Conservation (phyloP, 345 rosid genomes). For the Moringa oleifera region DNA sequence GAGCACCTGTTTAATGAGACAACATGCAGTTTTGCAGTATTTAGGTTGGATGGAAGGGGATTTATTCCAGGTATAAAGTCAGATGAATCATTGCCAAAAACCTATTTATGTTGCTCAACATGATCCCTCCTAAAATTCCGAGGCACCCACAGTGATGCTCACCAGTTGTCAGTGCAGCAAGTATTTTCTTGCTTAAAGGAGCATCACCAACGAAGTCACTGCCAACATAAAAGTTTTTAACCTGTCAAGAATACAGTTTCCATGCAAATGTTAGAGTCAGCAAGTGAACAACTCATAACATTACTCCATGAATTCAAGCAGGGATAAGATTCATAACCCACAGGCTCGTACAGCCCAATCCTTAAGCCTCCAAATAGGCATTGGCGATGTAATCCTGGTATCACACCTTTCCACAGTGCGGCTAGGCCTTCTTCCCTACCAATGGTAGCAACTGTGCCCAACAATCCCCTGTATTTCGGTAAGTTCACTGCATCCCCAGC, state of each 20-base stretch:
- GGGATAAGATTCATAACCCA: slow-evolving; percentile 33
- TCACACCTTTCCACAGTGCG: slow-evolving; percentile 92
- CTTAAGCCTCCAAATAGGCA: slow-evolving; percentile 92
- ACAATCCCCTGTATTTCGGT: slow-evolving; percentile 82
- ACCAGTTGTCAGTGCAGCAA: slow-evolving; percentile 99
- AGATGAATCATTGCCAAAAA: background rate
- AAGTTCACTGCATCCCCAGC: slow-evolving; percentile 50
- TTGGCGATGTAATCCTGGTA: slow-evolving; percentile 96
- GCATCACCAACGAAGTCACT: slow-evolving; percentile 83
- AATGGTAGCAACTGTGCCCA: slow-evolving; percentile 90
- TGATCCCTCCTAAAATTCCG: background rate
- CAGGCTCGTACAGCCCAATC: slow-evolving; percentile 96
- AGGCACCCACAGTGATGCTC: slow-evolving; percentile 17
- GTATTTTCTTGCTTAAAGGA: slow-evolving; percentile 91
- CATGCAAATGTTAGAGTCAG: slow-evolving; percentile 1
- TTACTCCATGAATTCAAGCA: background rate
- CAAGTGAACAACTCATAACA: slow-evolving; percentile 8
- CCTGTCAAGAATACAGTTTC: slow-evolving; percentile 39
- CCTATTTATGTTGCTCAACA: background rate
- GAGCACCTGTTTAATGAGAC: slow-evolving; percentile 59
- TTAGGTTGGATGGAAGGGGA: background rate
- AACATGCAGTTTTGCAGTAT: background rate
- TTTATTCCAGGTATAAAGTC: background rate
- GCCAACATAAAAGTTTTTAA: slow-evolving; percentile 79
- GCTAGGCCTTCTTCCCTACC: slow-evolving; percentile 90